Evolutionary conservation across 2,329 filamentous ascomycete genomes (phyloP).

Genomic region (Penicillium sp.): DNA sequence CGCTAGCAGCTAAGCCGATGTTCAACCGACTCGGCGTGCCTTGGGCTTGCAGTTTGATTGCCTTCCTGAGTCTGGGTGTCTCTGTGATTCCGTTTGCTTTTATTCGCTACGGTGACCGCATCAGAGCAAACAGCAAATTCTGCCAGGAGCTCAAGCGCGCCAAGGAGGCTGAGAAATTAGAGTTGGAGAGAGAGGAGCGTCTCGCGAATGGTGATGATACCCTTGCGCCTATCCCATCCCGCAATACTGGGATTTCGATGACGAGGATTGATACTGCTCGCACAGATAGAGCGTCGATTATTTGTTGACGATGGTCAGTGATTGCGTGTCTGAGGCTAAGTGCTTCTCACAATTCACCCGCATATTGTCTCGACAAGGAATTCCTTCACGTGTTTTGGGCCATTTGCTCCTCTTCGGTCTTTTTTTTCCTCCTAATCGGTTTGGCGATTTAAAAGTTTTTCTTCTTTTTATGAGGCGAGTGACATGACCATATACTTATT

Average conservation of each 20-base stretch:
- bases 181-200: slow-evolving; percentile 19
- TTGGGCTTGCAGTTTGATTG: slow-evolving; percentile 45
- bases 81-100: slow-evolving; percentile 44
- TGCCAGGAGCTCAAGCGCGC: slow-evolving; percentile 41
- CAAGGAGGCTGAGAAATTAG: slow-evolving; percentile 32
- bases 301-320: slow-evolving; percentile 7
- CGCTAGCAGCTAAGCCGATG: slow-evolving; percentile 51
- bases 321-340: not conserved
- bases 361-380: not conserved
- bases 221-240: slow-evolving; percentile 12
- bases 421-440: not conserved
- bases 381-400: not conserved
- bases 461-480: slow-evolving; percentile 1
- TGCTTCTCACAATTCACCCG: not conserved
- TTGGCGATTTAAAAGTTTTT: slow-evolving; percentile 7
- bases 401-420: not conserved
- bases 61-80: slow-evolving; percentile 40
- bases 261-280: slow-evolving; percentile 21
- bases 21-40: slow-evolving; percentile 42
- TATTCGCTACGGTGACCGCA: slow-evolving; percentile 41
- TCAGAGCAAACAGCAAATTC: slow-evolving; percentile 43
- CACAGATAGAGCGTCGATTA: slow-evolving; percentile 23
- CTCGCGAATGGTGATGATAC: slow-evolving; percentile 1
- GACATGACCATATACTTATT: not conserved
- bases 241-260: slow-evolving; percentile 12